A percentile compares a stretch with the other conserved stretches of the same genome.
Conservation (phyloP, 164 flowering plant species). For the Aristolochia californica region DNA sequence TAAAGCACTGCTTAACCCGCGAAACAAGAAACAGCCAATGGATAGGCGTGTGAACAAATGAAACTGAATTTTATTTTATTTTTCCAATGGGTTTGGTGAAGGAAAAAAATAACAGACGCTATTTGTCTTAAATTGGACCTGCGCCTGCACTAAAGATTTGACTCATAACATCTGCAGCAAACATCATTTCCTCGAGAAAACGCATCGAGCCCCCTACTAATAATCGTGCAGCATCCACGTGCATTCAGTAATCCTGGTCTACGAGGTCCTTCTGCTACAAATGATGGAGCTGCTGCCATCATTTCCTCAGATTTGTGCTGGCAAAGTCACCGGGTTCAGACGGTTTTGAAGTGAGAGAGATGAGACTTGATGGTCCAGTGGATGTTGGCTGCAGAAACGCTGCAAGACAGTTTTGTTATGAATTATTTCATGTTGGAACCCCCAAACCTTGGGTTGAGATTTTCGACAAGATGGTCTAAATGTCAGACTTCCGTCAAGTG, state of each 20-base stretch:
- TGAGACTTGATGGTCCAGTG: too few species aligned
- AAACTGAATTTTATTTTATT: background rate
- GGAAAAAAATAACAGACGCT: background rate
- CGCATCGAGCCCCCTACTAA: conserved; percentile 7
- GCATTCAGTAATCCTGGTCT: conserved; percentile 5
- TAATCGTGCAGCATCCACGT: conserved; percentile 24
- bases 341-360: too few species aligned
- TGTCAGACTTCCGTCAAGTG: too few species aligned
- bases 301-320: background rate
- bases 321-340: too few species aligned
- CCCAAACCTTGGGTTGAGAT: too few species aligned
- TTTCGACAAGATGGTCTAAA: too few species aligned
- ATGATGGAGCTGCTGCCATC: background rate
- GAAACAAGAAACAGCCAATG: background rate
- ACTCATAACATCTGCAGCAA: conserved; percentile 36
- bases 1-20: background rate
- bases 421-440: too few species aligned
- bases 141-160: background rate
- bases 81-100: background rate
- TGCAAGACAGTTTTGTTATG: too few species aligned
- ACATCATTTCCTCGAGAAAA: conserved; percentile 16
- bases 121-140: background rate
- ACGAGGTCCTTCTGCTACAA: background rate
- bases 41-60: background rate
- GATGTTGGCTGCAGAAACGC: too few species aligned